Evolutionary conservation across 2,329 filamentous ascomycete species (phyloP).

Genomic region (Colletotrichum nymphaeae): DNA sequence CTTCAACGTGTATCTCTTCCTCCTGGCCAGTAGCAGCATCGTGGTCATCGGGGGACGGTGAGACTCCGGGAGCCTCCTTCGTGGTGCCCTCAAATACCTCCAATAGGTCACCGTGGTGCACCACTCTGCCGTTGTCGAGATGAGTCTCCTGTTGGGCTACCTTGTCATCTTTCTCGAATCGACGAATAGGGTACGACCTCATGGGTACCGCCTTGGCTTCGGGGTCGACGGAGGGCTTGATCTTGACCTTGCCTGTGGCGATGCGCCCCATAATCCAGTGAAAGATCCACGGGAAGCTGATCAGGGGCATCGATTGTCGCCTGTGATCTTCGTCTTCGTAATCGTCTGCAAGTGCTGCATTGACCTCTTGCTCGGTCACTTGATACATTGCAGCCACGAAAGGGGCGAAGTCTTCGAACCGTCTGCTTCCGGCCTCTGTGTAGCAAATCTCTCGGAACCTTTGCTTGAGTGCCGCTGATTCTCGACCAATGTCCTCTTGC

Average conservation of each 20-base stretch:
- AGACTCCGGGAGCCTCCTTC: constrained; percentile 16
- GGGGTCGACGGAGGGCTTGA: constrained; percentile 17
- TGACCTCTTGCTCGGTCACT: constrained; percentile 79
- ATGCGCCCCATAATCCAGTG: constrained; percentile 77
- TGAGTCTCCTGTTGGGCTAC: constrained; percentile 16
- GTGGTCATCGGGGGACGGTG: constrained; percentile 8
- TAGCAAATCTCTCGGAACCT: constrained; percentile 76
- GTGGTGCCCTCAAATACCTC: constrained; percentile 29
- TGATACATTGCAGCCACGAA: constrained; percentile 91
- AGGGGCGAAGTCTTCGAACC: constrained; percentile 72
- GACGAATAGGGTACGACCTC: constrained; percentile 9
- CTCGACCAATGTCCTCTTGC: constrained; percentile 81
- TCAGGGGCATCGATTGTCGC: constrained; percentile 74
- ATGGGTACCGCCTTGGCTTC: constrained; percentile 6
- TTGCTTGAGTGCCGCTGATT: constrained; percentile 74
- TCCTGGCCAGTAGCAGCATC: constrained; percentile 11
- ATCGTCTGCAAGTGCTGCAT: constrained; percentile 64
- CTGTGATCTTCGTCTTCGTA: constrained; percentile 44
- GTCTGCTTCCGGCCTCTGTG: constrained; percentile 69
- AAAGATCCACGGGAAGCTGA: constrained; percentile 96
- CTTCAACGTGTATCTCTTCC: constrained; percentile 29
- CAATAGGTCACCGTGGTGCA: constrained; percentile 36
- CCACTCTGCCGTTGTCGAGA: constrained; percentile 34
- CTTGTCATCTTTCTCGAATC: background rate
- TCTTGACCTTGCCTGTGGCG: constrained; percentile 53